These are phyloP conservation scores for Euptelea pleiosperma DNA, from an alignment of 164 flowering plant genomes.

Conservation along the genomic window DNA sequence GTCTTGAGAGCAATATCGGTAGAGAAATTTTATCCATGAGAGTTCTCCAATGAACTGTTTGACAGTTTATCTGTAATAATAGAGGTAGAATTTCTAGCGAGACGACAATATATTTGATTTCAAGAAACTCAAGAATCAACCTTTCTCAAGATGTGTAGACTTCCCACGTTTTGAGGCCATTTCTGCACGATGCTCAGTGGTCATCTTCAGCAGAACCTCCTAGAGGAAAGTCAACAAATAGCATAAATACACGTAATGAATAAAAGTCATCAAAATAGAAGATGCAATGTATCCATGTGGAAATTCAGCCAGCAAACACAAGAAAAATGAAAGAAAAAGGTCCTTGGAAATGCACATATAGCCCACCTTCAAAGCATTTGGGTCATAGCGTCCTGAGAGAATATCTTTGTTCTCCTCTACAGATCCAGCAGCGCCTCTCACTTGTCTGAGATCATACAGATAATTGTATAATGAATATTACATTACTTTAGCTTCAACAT, in stretches of 20 bases:
- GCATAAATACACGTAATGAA: background rate
- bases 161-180: slow-evolving; percentile 78
- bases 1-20: too few species aligned
- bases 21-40: too few species aligned
- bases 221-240: slow-evolving; percentile 20
- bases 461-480: background rate
- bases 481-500: background rate
- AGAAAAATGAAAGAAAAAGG: slow-evolving; percentile 3
- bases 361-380: slow-evolving; percentile 75
- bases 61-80: too few species aligned
- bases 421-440: slow-evolving; percentile 35
- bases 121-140: slow-evolving; percentile 27
- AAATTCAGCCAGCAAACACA: background rate
- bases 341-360: background rate
- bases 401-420: slow-evolving; percentile 48
- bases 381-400: slow-evolving; percentile 67
- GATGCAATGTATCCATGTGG: background rate
- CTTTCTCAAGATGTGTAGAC: slow-evolving; percentile 43
- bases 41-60: too few species aligned
- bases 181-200: slow-evolving; percentile 79
- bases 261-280: background rate
- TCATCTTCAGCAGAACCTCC: slow-evolving; percentile 84
- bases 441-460: slow-evolving; percentile 39
- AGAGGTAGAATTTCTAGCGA: too few species aligned
- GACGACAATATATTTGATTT: background rate